Evolutionary conservation across 257 asterid genomes (phyloP).

Genomic region (Capsicum baccatum): DNA sequence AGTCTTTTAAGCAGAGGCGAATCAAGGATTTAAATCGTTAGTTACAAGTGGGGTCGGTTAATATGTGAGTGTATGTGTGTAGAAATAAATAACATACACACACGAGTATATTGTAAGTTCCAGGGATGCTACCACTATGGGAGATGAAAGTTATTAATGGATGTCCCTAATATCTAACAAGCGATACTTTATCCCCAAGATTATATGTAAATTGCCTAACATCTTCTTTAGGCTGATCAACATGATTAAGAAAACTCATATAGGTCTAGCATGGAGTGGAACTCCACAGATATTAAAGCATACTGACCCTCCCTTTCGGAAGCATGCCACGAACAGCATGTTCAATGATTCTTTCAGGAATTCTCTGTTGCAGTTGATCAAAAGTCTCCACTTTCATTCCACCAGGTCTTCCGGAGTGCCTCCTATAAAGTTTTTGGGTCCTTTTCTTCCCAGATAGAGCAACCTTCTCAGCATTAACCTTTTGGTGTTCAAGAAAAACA

Average conservation of each 20-base stretch:
- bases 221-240: background rate
- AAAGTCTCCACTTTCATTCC: conserved; percentile 95
- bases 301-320: conserved; percentile 93
- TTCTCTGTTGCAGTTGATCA: conserved; percentile 90
- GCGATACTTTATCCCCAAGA: background rate
- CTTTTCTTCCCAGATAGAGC: conserved; percentile 95
- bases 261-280: background rate
- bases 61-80: background rate
- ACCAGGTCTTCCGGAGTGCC: conserved; percentile 98
- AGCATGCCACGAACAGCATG: conserved; percentile 99
- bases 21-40: background rate
- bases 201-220: background rate
- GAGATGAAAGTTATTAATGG: background rate
- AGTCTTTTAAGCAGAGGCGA: background rate
- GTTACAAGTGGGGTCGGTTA: background rate
- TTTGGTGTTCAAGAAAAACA: conserved; percentile 28
- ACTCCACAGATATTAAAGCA: background rate
- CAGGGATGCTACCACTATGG: background rate
- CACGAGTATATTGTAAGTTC: background rate
- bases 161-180: background rate
- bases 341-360: conserved; percentile 91
- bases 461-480: conserved; percentile 95
- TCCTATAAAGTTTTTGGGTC: conserved; percentile 79
- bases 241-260: background rate
- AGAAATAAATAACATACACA: background rate